A percentile compares a stretch with the other conserved stretches of the same genome.
phyloP scores from a whole-genome alignment of 148 eudicot genomes.

The Rhododendron griersonianum region DNA sequence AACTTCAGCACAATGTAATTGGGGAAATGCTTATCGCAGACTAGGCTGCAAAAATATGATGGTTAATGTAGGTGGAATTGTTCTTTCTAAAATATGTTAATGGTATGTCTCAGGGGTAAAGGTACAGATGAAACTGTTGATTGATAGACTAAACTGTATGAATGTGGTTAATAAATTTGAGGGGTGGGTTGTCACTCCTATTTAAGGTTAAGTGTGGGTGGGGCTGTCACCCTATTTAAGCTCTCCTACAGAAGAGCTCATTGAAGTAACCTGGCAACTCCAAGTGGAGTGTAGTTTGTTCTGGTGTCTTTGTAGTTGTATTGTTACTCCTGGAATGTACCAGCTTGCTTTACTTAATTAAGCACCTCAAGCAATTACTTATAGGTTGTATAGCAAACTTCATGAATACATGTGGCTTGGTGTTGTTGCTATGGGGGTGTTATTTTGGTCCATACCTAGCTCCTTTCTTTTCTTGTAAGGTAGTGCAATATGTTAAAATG shows the following conservation, averaged over 20 bases:
- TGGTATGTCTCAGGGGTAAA: background rate
- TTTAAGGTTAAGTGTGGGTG: background rate
- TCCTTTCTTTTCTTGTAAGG: background rate
- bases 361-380: background rate
- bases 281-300: background rate
- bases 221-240: background rate
- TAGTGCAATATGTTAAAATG: background rate
- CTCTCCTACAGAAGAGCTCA: no score
- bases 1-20: background rate
- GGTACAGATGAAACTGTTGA: background rate
- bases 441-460: background rate
- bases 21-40: background rate
- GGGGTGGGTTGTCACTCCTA: background rate
- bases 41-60: constrained; percentile 3
- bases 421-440: background rate
- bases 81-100: background rate
- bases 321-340: background rate
- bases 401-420: background rate
- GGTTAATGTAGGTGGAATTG: background rate
- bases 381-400: background rate
- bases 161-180: background rate
- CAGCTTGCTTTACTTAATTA: constrained; percentile 2
- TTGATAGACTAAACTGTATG: background rate
- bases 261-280: background rate
- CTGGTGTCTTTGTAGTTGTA: background rate